Evolutionary conservation across 2,329 filamentous ascomycete species (phyloP), one percentile per base, ranked within the genome.

Genomic region (Botrytis byssoidea): DNA sequence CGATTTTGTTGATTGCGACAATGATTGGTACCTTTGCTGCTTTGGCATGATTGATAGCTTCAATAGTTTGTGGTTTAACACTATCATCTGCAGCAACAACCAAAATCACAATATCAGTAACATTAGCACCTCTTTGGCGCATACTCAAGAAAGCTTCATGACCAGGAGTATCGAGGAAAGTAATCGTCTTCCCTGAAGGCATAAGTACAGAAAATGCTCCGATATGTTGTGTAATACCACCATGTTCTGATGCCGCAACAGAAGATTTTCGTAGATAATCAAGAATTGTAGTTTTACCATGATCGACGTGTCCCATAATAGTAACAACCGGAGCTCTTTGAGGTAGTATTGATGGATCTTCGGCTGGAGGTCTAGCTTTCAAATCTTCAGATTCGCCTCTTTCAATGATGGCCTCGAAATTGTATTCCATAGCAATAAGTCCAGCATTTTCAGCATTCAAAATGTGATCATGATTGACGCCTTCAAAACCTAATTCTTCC

Each of bases 271-370:
- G 92, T 63, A 99, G 86, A 84, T 91, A 98, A 81, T 99, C 96
- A 16, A 99, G 86, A 60, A 99, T 90, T 0, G 97, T 99, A 0
- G 96, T 99, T 85, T 99, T 99, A 71, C 96, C 96, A 82, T 99
- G 96, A 81, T 99, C 97, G 78, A 99, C 96, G 77, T 99, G 96
- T 3, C 96, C 96, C 97, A 99, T 99, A 80, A 99, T 99, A 0
- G 97, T 98, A 57, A 99, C 95, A 51, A 99, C 94, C 0, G 96
- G 97, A 12, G 96, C 95, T 25, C 97, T 89, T 48, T 85, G 83
- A 2, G 94, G 94, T 12, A 98, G 83, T 22, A 82, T 78, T 0
- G 92, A 89, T 67, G 85, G 87, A 81, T 95, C 93, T 79, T 90
- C 90, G 14, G 89, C 88, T 40, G 87, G 84, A 1, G 94, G 91